phyloP scores from a whole-genome alignment of 192 early-diverging fungal species.

The Anaeromyces robustus region DNA sequence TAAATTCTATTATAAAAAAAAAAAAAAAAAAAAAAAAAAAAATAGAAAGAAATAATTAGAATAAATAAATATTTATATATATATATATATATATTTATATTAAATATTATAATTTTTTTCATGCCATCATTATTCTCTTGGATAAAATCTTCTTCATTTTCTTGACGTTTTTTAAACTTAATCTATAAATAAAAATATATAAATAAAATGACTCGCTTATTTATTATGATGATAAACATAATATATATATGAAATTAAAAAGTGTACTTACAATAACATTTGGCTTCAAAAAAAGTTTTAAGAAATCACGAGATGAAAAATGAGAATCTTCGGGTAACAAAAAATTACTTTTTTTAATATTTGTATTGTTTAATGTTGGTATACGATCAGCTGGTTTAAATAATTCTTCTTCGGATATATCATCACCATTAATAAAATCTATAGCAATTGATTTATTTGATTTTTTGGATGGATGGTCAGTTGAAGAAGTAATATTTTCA shows the following conservation, averaged over 20 bases:
- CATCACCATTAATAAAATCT: conserved; percentile 44
- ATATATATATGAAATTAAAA: no score
- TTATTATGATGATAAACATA: no score
- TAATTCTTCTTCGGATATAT: conserved; percentile 38
- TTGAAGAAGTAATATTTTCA: no score
- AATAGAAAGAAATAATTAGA: no score
- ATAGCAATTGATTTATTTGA: conserved; percentile 15
- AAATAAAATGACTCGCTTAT: no score
- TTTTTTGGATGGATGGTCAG: not conserved
- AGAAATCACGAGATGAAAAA: conserved; percentile 47
- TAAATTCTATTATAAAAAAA: not conserved
- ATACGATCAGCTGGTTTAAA: conserved; percentile 49
- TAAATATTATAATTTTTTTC: no score
- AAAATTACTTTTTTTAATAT: conserved; percentile 21
- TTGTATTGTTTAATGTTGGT: conserved; percentile 28
- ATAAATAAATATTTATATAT: no score
- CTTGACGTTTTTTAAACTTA: conserved; percentile 9
- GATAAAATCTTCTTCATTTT: not conserved
- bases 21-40: no score
- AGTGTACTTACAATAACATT: conserved; percentile 14
- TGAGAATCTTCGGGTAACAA: conserved; percentile 75
- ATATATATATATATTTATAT: no score
- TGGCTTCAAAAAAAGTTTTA: conserved; percentile 31
- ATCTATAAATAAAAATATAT: no score
- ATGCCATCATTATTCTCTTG: no score